Conservation (phyloP, 176 grass and related monocot genomes). For the Stipa capillata region DNA sequence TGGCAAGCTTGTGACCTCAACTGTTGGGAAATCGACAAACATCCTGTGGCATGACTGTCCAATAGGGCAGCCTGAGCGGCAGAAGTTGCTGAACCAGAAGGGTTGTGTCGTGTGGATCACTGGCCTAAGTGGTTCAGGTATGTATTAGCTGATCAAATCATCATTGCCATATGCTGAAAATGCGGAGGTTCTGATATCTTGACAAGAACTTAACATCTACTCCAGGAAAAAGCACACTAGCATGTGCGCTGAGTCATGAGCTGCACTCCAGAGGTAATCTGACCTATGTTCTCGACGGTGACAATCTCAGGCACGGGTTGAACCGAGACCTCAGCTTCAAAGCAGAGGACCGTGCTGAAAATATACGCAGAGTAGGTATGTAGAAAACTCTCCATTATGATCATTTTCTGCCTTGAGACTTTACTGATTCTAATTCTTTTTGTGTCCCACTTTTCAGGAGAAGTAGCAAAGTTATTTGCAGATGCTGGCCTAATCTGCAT, state of each 20-base stretch:
- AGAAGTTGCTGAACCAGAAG: conserved; percentile 63
- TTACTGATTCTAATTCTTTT: neutral
- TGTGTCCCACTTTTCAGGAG: conserved; percentile 31
- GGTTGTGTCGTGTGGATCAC: conserved; percentile 81
- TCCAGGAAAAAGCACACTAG: conserved; percentile 70
- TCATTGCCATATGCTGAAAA: neutral
- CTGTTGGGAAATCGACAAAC: conserved; percentile 48
- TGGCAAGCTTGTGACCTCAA: conserved; percentile 24
- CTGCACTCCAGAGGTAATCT: conserved; percentile 54
- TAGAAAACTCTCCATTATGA: neutral
- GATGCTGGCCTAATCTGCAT: conserved; percentile 87
- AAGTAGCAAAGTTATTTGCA: conserved; percentile 80
- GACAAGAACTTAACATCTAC: neutral
- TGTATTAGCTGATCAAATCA: neutral
- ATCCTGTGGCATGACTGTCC: conserved; percentile 74
- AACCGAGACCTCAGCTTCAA: conserved; percentile 72
- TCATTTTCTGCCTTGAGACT: neutral
- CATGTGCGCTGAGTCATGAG: conserved; percentile 49
- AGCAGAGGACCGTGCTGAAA: conserved; percentile 72
- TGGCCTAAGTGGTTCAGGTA: conserved; percentile 78
- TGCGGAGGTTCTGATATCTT: neutral
- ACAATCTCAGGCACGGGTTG: conserved; percentile 80
- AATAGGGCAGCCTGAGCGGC: conserved; percentile 39
- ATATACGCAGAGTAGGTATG: conserved; percentile 81
- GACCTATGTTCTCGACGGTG: conserved; percentile 68